Evolutionary conservation across 345 rosid genomes (phyloP).

Genomic region (Turritis glabra): DNA sequence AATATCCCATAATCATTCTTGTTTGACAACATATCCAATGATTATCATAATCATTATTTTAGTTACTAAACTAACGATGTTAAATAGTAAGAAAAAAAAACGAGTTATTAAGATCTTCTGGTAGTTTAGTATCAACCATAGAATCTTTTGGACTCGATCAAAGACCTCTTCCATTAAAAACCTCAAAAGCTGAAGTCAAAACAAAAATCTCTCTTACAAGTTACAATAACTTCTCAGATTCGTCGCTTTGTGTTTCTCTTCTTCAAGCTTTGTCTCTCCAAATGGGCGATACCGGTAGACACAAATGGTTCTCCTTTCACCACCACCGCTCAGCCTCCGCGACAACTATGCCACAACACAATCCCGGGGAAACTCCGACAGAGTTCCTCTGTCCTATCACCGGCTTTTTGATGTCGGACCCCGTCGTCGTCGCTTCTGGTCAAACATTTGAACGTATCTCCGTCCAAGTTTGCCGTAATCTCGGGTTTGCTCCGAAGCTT

Average conservation of each 20-base stretch:
- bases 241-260: neutral
- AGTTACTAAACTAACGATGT: neutral
- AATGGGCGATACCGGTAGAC: constrained; percentile 61
- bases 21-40: neutral
- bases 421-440: constrained; percentile 81
- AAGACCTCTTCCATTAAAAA: constrained; percentile 2
- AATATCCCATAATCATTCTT: neutral
- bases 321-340: constrained; percentile 45
- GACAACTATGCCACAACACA: constrained; percentile 17
- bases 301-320: constrained; percentile 62
- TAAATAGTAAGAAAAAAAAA: neutral
- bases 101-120: neutral
- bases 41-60: neutral
- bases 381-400: constrained; percentile 75
- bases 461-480: constrained; percentile 64
- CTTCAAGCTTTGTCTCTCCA: neutral
- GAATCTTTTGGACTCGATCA: constrained; percentile 26
- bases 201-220: constrained; percentile 25
- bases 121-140: constrained; percentile 16
- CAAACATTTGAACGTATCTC: constrained; percentile 76
- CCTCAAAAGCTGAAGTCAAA: constrained; percentile 19
- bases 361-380: constrained; percentile 44
- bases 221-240: constrained; percentile 1
- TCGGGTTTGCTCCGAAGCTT: constrained; percentile 53
- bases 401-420: constrained; percentile 68